Percentiles rank a stretch among this genome's conserved stretches.
phyloP scores from a whole-genome alignment of 2,329 filamentous ascomycete species.

The Leptosphaerulina australis region DNA sequence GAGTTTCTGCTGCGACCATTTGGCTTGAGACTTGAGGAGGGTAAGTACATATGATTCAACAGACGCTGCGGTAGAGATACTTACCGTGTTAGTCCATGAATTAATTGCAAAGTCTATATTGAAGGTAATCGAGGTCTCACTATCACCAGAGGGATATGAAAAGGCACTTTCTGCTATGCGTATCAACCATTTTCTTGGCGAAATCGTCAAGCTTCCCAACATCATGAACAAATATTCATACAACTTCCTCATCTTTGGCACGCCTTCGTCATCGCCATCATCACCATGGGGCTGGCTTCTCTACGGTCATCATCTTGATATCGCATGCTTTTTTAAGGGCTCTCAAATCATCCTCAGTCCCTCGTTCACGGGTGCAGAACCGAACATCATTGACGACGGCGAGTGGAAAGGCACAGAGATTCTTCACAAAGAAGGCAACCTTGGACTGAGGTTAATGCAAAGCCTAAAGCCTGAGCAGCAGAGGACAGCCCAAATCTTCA shows the following conservation, averaged over 20 bases:
- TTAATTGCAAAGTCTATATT: slow-evolving; percentile 55
- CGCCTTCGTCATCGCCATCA: slow-evolving; percentile 57
- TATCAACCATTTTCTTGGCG: slow-evolving; percentile 75
- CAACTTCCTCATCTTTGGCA: slow-evolving; percentile 75
- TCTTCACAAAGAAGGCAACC: slow-evolving; percentile 65
- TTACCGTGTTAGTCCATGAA: slow-evolving; percentile 35
- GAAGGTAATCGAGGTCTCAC: slow-evolving; percentile 60
- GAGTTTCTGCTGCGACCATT: slow-evolving; percentile 73
- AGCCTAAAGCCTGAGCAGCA: slow-evolving; percentile 58
- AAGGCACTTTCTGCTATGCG: slow-evolving; percentile 74
- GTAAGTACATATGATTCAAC: slow-evolving; percentile 16
- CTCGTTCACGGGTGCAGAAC: slow-evolving; percentile 81
- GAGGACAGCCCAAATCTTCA: slow-evolving; percentile 62
- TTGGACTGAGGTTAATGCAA: slow-evolving; percentile 75
- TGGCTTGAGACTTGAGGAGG: slow-evolving; percentile 72
- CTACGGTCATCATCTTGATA: slow-evolving; percentile 79
- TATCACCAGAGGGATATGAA: slow-evolving; percentile 72
- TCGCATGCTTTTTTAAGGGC: slow-evolving; percentile 71
- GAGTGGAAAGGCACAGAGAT: slow-evolving; percentile 69
- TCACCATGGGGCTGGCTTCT: slow-evolving; percentile 74
- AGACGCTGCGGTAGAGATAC: neutral
- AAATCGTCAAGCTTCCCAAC: slow-evolving; percentile 64
- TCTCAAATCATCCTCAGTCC: slow-evolving; percentile 72
- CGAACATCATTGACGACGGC: slow-evolving; percentile 73
- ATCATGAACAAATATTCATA: slow-evolving; percentile 79